Evolutionary conservation across 1,284 basidiomycete genomes (phyloP).

Genomic region (Cryptococcus neoformans): DNA sequence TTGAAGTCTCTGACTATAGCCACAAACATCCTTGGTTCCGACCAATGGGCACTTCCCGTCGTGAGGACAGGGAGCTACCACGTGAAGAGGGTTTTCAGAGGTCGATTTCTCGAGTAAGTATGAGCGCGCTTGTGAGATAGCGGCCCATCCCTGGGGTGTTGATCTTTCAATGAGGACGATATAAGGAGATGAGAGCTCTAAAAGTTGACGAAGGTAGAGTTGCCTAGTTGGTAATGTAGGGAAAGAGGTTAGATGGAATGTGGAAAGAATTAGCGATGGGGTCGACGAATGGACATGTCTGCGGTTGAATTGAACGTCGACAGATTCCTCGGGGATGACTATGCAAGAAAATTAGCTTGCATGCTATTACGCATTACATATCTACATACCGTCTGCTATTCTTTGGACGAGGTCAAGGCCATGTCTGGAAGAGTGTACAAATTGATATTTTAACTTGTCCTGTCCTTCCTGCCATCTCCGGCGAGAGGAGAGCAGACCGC

Average conservation of each 20-base stretch:
- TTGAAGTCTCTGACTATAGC: slow-evolving; percentile 82
- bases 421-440: slow-evolving; percentile 37
- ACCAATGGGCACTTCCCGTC: slow-evolving; percentile 78
- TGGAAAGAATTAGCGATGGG: slow-evolving; percentile 70
- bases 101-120: slow-evolving; percentile 58
- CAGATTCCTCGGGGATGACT: slow-evolving; percentile 9
- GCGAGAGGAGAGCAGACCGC: slow-evolving; percentile 15
- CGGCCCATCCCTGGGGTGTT: slow-evolving; percentile 71
- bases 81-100: slow-evolving; percentile 25
- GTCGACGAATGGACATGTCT: slow-evolving; percentile 10
- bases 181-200: slow-evolving; percentile 23
- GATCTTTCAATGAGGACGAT: slow-evolving; percentile 85
- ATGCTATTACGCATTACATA: slow-evolving; percentile 2
- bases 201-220: slow-evolving; percentile 20
- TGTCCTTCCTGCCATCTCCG: slow-evolving; percentile 11
- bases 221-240: slow-evolving; percentile 51
- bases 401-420: slow-evolving; percentile 37
- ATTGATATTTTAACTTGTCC: slow-evolving; percentile 12
- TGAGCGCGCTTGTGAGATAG: slow-evolving; percentile 77
- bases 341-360: not conserved
- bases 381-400: slow-evolving; percentile 5
- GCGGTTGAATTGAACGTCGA: slow-evolving; percentile 19
- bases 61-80: slow-evolving; percentile 74
- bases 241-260: slow-evolving; percentile 77
- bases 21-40: slow-evolving; percentile 59